A percentile compares a stretch with the other conserved stretches of the same genome.
Conservation (phyloP, 768 basidiomycete genomes). For the Russula olivacea region DNA sequence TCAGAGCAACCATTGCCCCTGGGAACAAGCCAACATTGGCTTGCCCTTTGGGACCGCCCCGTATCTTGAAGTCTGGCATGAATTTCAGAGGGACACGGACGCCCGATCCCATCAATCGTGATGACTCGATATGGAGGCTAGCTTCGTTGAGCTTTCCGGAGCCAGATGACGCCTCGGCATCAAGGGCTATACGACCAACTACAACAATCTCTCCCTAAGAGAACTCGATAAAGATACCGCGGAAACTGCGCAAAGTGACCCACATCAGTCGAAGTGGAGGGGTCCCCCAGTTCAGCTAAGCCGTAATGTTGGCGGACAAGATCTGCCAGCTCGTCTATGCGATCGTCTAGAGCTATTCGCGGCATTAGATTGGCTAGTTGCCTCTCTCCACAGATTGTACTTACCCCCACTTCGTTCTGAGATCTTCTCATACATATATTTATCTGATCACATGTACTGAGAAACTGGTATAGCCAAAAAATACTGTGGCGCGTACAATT, state of each 20-base stretch:
- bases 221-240: constrained; percentile 4
- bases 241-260: not conserved
- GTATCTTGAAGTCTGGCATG: constrained; percentile 55
- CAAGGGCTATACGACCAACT: constrained; percentile 37
- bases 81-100: constrained; percentile 68
- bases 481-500: constrained; percentile 44
- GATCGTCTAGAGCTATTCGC: constrained; percentile 65
- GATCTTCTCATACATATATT: constrained; percentile 94
- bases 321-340: constrained; percentile 83
- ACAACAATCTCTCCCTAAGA: constrained; percentile 34
- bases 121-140: constrained; percentile 75
- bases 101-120: constrained; percentile 67
- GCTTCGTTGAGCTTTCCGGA: constrained; percentile 65
- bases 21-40: constrained; percentile 76
- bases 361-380: not conserved
- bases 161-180: constrained; percentile 52
- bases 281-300: constrained; percentile 74
- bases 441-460: constrained; percentile 36
- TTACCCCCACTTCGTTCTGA: constrained; percentile 78
- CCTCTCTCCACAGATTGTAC: constrained; percentile 9
- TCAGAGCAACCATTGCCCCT: constrained; percentile 79
- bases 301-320: constrained; percentile 65
- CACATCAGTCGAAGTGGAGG: constrained; percentile 50
- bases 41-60: constrained; percentile 55
- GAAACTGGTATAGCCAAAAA: not conserved